Percentiles rank a stretch among this genome's conserved stretches.
phyloP scores from a whole-genome alignment of 176 grass and related monocot genomes.

The Phoenix dactylifera region DNA sequence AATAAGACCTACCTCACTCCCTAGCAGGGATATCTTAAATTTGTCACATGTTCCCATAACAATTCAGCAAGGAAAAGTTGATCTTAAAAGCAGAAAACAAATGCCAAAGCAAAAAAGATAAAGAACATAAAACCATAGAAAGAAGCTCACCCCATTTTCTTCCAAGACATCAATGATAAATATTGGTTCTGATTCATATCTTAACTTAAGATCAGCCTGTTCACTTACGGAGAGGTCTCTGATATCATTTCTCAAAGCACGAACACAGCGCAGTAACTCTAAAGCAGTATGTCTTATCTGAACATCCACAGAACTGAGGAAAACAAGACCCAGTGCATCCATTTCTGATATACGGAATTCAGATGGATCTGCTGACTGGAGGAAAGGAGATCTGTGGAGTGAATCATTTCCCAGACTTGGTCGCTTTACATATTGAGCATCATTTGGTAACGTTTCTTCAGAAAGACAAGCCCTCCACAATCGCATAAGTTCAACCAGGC shows the following conservation, averaged over 20 bases:
- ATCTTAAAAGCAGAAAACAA: too few relatives aligned
- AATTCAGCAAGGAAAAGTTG: too few relatives aligned
- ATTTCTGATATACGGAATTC: constrained; percentile 80
- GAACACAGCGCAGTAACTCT: constrained; percentile 75
- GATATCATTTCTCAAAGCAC: constrained; percentile 80
- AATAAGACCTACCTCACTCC: too few relatives aligned
- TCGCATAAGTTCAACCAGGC: constrained; percentile 84
- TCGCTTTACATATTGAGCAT: constrained; percentile 41
- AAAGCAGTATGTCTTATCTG: constrained; percentile 93
- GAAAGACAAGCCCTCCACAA: constrained; percentile 83
- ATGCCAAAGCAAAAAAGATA: background rate
- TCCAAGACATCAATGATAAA: constrained; percentile 97
- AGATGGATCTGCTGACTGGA: constrained; percentile 50
- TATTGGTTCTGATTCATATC: constrained; percentile 82
- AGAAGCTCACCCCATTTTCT: constrained; percentile 85
- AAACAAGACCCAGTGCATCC: constrained; percentile 97
- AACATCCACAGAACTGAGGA: constrained; percentile 92
- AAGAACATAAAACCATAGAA: constrained; percentile 7
- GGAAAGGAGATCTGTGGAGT: constrained; percentile 54
- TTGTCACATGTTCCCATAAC: too few relatives aligned
- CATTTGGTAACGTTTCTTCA: constrained; percentile 65
- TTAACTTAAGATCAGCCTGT: constrained; percentile 54
- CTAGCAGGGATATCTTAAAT: too few relatives aligned
- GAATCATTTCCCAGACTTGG: constrained; percentile 43
- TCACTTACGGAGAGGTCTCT: constrained; percentile 66